These are phyloP conservation scores for Pharus latifolius DNA, from an alignment of 176 grass and related monocot genomes.

Conservation along the genomic window DNA sequence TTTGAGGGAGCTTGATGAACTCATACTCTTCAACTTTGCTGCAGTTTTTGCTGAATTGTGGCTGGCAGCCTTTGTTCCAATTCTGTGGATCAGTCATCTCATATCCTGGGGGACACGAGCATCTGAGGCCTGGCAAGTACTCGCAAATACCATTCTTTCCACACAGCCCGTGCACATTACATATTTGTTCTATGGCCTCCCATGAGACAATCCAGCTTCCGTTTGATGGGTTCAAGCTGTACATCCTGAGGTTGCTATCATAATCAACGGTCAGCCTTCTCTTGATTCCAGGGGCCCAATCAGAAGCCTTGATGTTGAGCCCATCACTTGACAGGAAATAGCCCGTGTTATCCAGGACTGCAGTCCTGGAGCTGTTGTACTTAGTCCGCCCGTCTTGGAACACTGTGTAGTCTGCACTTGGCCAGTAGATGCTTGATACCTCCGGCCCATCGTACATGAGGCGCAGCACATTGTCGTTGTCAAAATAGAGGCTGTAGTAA, in stretches of 20 bases:
- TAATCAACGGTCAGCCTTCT: slow-evolving; percentile 47
- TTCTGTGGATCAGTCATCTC: slow-evolving; percentile 29
- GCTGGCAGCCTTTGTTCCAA: slow-evolving; percentile 49
- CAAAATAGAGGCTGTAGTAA: slow-evolving; percentile 55
- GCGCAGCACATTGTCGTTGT: slow-evolving; percentile 51
- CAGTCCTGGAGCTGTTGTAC: slow-evolving; percentile 53
- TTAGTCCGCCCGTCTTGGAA: slow-evolving; percentile 22
- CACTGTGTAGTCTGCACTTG: slow-evolving; percentile 11
- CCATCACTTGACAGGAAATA: slow-evolving; percentile 50
- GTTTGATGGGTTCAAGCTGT: slow-evolving; percentile 20
- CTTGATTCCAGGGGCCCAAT: slow-evolving; percentile 23
- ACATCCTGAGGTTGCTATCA: slow-evolving; percentile 53
- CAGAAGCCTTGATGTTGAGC: slow-evolving; percentile 31
- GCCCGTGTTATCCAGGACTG: slow-evolving; percentile 39
- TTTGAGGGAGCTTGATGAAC: slow-evolving; percentile 30
- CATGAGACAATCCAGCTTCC: slow-evolving; percentile 39
- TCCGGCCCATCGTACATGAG: slow-evolving; percentile 58
- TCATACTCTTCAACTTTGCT: slow-evolving; percentile 21
- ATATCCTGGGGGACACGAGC: slow-evolving; percentile 37
- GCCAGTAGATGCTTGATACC: slow-evolving; percentile 62
- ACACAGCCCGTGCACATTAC: slow-evolving; percentile 47
- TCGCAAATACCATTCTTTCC: slow-evolving; percentile 51
- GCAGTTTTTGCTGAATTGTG: slow-evolving; percentile 25
- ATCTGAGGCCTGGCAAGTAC: slow-evolving; percentile 18
- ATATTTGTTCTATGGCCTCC: slow-evolving; percentile 29